Conservation (phyloP, 208 protist genomes). For the Leptomonas pyrrhocoris region DNA sequence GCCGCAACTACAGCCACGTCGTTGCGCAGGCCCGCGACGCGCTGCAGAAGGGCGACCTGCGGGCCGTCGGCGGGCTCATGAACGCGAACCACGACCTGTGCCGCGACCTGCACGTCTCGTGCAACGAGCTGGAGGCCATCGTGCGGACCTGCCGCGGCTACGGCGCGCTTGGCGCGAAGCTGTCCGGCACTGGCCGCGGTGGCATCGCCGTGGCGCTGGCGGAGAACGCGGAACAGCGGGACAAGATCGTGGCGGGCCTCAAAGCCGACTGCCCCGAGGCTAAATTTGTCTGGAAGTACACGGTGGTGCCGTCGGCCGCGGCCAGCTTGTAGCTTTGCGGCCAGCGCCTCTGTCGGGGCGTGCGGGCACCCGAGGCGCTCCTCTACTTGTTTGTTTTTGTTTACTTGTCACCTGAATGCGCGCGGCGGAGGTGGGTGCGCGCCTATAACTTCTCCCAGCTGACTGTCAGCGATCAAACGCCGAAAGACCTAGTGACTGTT, state of each 20-base stretch:
- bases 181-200: conserved; percentile 79
- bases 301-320: conserved; percentile 31
- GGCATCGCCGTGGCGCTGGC: conserved; percentile 75
- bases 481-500: background rate
- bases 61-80: conserved; percentile 59
- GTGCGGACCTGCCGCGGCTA: conserved; percentile 39
- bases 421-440: too few species aligned
- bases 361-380: too few species aligned
- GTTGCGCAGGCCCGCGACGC: too few species aligned
- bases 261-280: conserved; percentile 46
- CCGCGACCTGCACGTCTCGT: conserved; percentile 65
- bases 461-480: background rate
- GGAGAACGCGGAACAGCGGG: conserved; percentile 31
- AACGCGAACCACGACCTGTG: conserved; percentile 71
- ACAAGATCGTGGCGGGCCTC: too few species aligned
- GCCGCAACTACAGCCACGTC: too few species aligned
- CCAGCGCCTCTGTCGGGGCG: too few species aligned
- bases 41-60: too few species aligned
- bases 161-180: too few species aligned
- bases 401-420: too few species aligned
- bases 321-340: conserved; percentile 12
- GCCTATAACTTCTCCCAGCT: too few species aligned
- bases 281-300: conserved; percentile 82
- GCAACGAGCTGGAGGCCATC: conserved; percentile 74
- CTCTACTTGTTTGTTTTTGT: too few species aligned